A percentile compares a stretch with the other conserved stretches of the same genome.
Evolutionary conservation across 2,329 filamentous ascomycete genomes (phyloP).

Genomic region (Pezicula carpinea): DNA sequence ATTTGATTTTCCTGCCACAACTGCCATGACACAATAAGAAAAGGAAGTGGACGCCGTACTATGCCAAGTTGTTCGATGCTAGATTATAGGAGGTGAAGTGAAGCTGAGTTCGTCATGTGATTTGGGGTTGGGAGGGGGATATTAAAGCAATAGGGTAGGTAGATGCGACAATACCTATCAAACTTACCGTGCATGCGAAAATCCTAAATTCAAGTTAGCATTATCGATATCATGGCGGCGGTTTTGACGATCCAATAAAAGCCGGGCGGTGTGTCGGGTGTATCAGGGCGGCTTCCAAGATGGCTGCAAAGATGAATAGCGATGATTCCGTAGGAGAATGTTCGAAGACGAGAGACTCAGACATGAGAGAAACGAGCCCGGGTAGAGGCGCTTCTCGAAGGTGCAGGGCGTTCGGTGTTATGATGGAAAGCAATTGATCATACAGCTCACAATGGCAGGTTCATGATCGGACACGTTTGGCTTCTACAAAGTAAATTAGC

Average conservation of each 20-base stretch:
- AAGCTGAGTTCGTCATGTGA: background rate
- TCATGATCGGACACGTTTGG: constrained; percentile 28
- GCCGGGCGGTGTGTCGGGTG: background rate
- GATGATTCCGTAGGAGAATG: too few species aligned
- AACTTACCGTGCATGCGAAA: background rate
- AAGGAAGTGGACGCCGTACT: background rate
- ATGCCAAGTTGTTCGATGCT: background rate
- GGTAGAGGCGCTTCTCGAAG: too few species aligned
- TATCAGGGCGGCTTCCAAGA: too few species aligned
- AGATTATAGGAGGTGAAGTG: background rate
- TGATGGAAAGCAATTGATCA: background rate
- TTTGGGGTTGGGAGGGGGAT: constrained; percentile 1
- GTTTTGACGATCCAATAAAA: background rate
- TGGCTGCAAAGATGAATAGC: too few species aligned
- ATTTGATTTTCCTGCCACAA: background rate
- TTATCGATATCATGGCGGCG: background rate
- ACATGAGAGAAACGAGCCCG: too few species aligned
- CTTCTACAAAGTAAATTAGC: constrained; percentile 22
- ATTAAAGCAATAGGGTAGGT: constrained; percentile 2
- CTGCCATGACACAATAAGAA: background rate
- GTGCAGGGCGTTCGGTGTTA: too few species aligned
- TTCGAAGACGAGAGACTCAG: too few species aligned
- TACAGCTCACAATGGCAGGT: background rate
- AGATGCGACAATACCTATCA: constrained; percentile 17
- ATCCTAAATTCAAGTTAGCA: too few species aligned